phyloP scores from a whole-genome alignment of 306 rosid species.

The Malus fusca region DNA sequence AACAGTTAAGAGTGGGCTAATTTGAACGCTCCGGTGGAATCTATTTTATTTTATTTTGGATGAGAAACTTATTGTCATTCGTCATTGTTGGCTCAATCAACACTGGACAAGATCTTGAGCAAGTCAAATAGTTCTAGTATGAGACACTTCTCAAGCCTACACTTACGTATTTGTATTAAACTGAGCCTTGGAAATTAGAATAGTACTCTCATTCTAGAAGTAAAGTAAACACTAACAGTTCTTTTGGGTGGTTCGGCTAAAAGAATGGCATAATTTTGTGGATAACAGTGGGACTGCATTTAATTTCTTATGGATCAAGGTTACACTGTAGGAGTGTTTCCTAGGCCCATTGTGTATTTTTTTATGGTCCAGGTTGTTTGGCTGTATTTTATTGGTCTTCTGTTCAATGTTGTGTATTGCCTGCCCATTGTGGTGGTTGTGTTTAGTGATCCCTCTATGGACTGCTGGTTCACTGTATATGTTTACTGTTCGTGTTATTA shows the following conservation, averaged over 20 bases:
- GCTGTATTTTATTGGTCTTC: no score
- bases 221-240: background rate
- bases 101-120: background rate
- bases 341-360: no score
- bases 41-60: background rate
- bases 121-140: background rate
- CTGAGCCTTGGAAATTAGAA: background rate
- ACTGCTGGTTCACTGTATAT: background rate
- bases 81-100: background rate
- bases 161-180: background rate
- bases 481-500: background rate
- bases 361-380: no score
- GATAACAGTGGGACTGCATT: background rate
- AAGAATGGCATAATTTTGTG: background rate
- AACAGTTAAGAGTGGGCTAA: background rate
- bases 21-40: background rate
- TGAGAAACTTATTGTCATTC: background rate
- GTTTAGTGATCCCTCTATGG: no score
- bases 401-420: no score
- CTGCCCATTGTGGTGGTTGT: no score
- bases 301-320: background rate
- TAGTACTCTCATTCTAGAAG: background rate
- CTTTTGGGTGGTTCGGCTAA: background rate
- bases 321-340: background rate
- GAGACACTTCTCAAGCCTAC: background rate